These are phyloP conservation scores for Penicillium pulvis DNA, from an alignment of 495 filamentous ascomycete species.

Conservation along the genomic window DNA sequence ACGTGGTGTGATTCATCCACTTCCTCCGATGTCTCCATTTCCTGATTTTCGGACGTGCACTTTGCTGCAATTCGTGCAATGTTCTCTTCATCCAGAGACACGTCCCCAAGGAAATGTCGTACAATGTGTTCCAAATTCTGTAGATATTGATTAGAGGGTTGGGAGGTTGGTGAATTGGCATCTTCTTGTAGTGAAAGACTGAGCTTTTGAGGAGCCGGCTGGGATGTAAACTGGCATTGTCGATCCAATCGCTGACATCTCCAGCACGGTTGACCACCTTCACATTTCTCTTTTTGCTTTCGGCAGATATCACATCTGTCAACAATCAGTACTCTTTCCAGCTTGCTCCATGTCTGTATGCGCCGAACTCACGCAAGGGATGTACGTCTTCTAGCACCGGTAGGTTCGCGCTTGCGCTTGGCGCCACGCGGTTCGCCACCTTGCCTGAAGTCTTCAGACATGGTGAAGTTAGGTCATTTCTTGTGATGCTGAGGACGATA, in stretches of 20 bases:
- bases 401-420: slow-evolving; percentile 18
- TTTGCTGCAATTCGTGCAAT: slow-evolving; percentile 15
- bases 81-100: slow-evolving; percentile 20
- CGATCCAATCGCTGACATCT: slow-evolving; percentile 46
- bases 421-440: slow-evolving; percentile 2
- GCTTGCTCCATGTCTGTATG: not conserved
- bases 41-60: slow-evolving; percentile 6
- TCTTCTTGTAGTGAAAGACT: slow-evolving; percentile 23
- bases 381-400: slow-evolving; percentile 3
- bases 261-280: slow-evolving; percentile 48
- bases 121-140: slow-evolving; percentile 21
- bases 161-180: slow-evolving; percentile 9
- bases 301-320: slow-evolving; percentile 45
- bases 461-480: not conserved
- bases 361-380: slow-evolving; percentile 2
- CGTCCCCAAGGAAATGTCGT: slow-evolving; percentile 22
- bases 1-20: slow-evolving; percentile 37
- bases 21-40: slow-evolving; percentile 8
- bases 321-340: not conserved
- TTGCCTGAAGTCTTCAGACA: slow-evolving; percentile 7
- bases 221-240: slow-evolving; percentile 41
- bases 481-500: not conserved
- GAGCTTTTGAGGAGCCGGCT: slow-evolving; percentile 31
- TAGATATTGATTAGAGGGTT: not conserved
- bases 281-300: slow-evolving; percentile 50